Conservation (phyloP, 306 rosid species). For the Macrotyloma uniflorum region DNA sequence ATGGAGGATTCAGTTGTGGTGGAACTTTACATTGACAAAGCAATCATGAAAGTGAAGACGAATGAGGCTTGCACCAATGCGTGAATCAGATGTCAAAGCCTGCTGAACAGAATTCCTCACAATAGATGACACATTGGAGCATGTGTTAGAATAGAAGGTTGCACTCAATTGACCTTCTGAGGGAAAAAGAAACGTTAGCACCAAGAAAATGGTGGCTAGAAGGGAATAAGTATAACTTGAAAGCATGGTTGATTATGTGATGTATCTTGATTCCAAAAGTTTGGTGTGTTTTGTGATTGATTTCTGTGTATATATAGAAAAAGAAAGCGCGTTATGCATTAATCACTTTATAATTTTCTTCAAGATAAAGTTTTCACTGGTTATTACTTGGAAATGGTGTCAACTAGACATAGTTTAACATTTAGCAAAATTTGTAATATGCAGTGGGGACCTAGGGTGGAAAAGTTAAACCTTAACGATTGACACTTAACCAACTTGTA, state of each 20-base stretch:
- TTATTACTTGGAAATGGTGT: slow-evolving; percentile 5
- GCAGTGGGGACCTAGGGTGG: slow-evolving; percentile 18
- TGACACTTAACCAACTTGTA: slow-evolving; percentile 19
- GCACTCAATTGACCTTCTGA: slow-evolving; percentile 59
- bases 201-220: slow-evolving; percentile 20
- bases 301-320: slow-evolving; percentile 28
- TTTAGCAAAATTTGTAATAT: neutral
- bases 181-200: slow-evolving; percentile 9
- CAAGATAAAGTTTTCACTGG: neutral
- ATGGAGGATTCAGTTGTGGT: neutral
- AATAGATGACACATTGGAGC: slow-evolving; percentile 62
- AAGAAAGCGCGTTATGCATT: slow-evolving; percentile 44
- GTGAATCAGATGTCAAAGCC: slow-evolving; percentile 61
- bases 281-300: slow-evolving; percentile 1
- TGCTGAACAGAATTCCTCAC: slow-evolving; percentile 52
- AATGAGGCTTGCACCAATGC: slow-evolving; percentile 64
- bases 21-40: slow-evolving; percentile 58
- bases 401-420: neutral
- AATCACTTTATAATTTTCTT: slow-evolving; percentile 20
- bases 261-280: neutral
- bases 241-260: slow-evolving; percentile 41
- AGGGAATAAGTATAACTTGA: slow-evolving; percentile 20
- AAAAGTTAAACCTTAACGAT: slow-evolving; percentile 6
- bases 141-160: slow-evolving; percentile 60
- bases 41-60: slow-evolving; percentile 78